phyloP scores from a whole-genome alignment of 495 filamentous ascomycete genomes.

The Bacidia rubella region DNA sequence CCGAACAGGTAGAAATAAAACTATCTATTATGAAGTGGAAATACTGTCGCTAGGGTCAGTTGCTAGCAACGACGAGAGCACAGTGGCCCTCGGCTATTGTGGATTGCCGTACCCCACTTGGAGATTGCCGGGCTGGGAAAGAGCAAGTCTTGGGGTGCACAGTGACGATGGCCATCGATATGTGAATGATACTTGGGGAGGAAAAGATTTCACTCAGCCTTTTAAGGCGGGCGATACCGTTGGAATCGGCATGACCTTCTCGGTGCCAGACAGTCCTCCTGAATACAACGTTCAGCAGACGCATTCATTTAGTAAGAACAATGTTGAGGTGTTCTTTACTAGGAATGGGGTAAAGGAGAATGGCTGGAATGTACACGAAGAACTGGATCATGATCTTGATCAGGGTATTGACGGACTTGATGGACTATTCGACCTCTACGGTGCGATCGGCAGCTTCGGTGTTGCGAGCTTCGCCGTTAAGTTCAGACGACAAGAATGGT shows the following conservation, averaged over 20 bases:
- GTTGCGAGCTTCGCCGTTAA: slow-evolving; percentile 57
- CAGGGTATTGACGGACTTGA: slow-evolving; percentile 56
- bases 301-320: slow-evolving; percentile 14
- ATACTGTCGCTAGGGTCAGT: slow-evolving; percentile 34
- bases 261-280: slow-evolving; percentile 21
- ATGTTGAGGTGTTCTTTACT: slow-evolving; percentile 65
- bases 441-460: slow-evolving; percentile 64
- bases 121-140: slow-evolving; percentile 83
- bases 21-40: slow-evolving; percentile 69
- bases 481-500: slow-evolving; percentile 41
- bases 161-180: slow-evolving; percentile 82
- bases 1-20: slow-evolving; percentile 36
- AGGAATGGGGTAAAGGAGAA: slow-evolving; percentile 50
- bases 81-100: slow-evolving; percentile 62
- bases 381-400: slow-evolving; percentile 55
- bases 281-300: slow-evolving; percentile 15
- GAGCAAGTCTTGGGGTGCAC: slow-evolving; percentile 73
- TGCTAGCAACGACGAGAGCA: slow-evolving; percentile 35
- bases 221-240: slow-evolving; percentile 42
- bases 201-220: slow-evolving; percentile 52
- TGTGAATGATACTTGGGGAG: slow-evolving; percentile 76
- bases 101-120: slow-evolving; percentile 78
- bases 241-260: slow-evolving; percentile 60
- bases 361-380: slow-evolving; percentile 76
- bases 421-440: slow-evolving; percentile 68